phyloP scores from a whole-genome alignment of 768 basidiomycete species.

The Lentinula detonsa region DNA sequence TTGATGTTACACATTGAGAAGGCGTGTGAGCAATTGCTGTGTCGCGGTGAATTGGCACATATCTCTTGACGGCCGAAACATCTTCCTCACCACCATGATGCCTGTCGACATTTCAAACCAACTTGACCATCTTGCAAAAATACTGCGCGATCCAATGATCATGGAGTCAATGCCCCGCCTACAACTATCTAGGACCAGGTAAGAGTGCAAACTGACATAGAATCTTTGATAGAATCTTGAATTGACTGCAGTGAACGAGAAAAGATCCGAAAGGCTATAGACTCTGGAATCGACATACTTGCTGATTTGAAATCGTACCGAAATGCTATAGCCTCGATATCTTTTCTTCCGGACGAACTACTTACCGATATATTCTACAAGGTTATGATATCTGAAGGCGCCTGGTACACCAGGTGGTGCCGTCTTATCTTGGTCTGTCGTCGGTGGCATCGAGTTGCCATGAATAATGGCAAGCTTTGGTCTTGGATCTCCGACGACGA shows the following conservation, averaged over 20 bases:
- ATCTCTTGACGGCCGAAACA: too few relatives aligned
- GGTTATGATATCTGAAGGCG: neutral
- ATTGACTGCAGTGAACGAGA: neutral
- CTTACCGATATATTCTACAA: neutral
- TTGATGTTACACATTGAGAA: too few relatives aligned
- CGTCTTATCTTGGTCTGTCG: neutral
- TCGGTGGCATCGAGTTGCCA: neutral
- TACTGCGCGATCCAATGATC: neutral
- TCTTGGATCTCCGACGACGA: neutral
- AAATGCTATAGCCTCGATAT: neutral
- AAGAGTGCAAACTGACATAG: neutral
- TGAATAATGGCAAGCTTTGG: neutral
- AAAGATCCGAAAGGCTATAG: neutral
- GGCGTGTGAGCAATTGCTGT: too few relatives aligned
- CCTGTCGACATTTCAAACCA: neutral
- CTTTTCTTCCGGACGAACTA: constrained; percentile 4
- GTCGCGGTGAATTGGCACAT: too few relatives aligned
- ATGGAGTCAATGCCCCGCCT: neutral
- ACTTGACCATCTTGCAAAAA: neutral
- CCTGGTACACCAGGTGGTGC: neutral
- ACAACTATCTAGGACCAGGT: neutral
- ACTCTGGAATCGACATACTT: neutral
- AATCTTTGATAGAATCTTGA: neutral
- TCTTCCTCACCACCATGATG: neutral
- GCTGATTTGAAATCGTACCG: neutral